phyloP scores from a whole-genome alignment of 495 filamentous ascomycete genomes.

The Xylaria cubensis region DNA sequence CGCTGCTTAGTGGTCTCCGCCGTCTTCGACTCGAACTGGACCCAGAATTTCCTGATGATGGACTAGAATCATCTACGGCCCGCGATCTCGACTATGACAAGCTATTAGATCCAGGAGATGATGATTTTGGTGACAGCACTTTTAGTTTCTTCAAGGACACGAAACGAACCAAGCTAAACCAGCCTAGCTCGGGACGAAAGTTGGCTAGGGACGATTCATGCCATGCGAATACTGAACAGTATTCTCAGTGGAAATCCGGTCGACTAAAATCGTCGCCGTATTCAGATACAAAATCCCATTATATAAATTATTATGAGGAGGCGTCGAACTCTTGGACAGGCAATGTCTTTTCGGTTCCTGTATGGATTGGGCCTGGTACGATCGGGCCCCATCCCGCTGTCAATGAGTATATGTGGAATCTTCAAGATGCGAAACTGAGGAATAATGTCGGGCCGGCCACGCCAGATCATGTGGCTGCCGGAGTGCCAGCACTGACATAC shows the following conservation, averaged over 20 bases:
- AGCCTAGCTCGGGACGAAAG: constrained; percentile 39
- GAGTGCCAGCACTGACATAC: constrained; percentile 44
- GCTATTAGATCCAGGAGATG: constrained; percentile 37
- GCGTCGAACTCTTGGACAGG: constrained; percentile 35
- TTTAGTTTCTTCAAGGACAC: constrained; percentile 21
- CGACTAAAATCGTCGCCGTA: constrained; percentile 39
- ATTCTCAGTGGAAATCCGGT: constrained; percentile 32
- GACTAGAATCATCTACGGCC: constrained; percentile 28
- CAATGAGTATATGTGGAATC: constrained; percentile 48
- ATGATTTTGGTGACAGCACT: constrained; percentile 38
- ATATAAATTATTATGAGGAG: constrained; percentile 31
- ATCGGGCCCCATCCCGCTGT: constrained; percentile 38
- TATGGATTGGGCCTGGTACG: constrained; percentile 48
- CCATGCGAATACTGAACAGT: constrained; percentile 5
- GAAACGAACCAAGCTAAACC: constrained; percentile 10
- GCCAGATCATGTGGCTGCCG: constrained; percentile 49
- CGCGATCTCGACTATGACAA: constrained; percentile 37
- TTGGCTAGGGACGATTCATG: constrained; percentile 27
- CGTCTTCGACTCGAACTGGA: constrained; percentile 54
- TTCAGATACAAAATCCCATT: constrained; percentile 33
- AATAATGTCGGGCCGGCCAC: constrained; percentile 43
- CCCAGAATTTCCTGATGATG: constrained; percentile 40
- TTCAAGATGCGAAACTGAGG: constrained; percentile 38
- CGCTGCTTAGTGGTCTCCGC: constrained; percentile 45
- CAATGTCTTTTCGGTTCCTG: constrained; percentile 34